These are phyloP conservation scores for Coriaria nepalensis DNA, from an alignment of 306 rosid species.

Conservation along the genomic window DNA sequence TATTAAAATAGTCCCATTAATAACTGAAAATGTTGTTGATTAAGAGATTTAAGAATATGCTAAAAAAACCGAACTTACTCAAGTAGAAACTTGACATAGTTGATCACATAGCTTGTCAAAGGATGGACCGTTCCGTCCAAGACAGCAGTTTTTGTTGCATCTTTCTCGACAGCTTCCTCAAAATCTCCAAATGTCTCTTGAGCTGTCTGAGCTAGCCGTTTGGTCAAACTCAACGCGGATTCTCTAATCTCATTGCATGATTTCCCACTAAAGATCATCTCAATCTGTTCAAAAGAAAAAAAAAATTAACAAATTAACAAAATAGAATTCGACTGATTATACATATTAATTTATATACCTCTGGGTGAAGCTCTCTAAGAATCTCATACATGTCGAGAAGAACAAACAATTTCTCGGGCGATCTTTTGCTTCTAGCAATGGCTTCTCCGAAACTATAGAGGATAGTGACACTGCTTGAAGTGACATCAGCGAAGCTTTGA, in stretches of 20 bases:
- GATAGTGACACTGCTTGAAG: constrained; percentile 35
- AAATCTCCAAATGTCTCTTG: constrained; percentile 92
- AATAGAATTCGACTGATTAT: neutral
- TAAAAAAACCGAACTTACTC: constrained; percentile 68
- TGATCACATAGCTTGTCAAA: constrained; percentile 90
- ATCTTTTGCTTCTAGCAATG: constrained; percentile 26
- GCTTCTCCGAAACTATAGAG: constrained; percentile 42
- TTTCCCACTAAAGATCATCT: constrained; percentile 67
- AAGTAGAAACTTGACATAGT: constrained; percentile 86
- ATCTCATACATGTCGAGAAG: constrained; percentile 69
- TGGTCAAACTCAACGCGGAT: constrained; percentile 67
- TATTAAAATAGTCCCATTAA: too few species aligned
- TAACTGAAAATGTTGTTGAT: too few species aligned
- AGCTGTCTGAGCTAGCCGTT: constrained; percentile 89
- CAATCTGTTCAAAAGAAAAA: constrained; percentile 39
- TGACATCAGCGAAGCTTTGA: constrained; percentile 41
- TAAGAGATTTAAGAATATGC: too few species aligned
- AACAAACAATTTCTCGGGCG: constrained; percentile 36
- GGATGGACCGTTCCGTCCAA: constrained; percentile 97
- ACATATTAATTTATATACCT: too few species aligned
- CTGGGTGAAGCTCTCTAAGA: constrained; percentile 88
- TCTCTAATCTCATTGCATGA: constrained; percentile 73
- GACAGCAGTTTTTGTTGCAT: constrained; percentile 93
- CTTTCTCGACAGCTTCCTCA: constrained; percentile 94
- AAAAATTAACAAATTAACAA: constrained; percentile 1